Evolutionary conservation across 225 moss, liverwort and hornwort genomes (phyloP), one percentile per base, ranked within the genome.

Genomic region (Pseudisothecium myosuroides): DNA sequence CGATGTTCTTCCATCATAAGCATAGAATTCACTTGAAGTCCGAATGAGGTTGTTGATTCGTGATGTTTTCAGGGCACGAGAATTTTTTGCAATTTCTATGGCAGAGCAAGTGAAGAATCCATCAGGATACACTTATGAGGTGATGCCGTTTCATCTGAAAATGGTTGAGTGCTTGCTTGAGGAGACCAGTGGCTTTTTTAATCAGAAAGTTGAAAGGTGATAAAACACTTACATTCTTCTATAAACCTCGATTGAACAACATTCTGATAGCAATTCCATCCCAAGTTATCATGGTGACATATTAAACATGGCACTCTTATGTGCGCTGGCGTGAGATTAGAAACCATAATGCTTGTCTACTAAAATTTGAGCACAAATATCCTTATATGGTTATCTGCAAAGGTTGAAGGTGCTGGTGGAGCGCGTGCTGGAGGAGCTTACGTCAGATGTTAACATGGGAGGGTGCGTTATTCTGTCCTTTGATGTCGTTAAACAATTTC

Each of bases 131-230:
- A 64, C 79, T 32, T 78, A 94, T 32, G 95, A 96, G 75, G 90
- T 93, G 29, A 96, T 96, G 97, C 97, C 98, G 37, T 98, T 98
- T 88, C 98, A 98, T 88, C 89, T 98, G 85, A 95, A 95, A 64
- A 96, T 97, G 92, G 82, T 98, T 66, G 98, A 98, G 89, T 97
- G 93, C 85, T 89, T 98, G 88, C 96, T 98, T 21, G 97, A 98
- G 91, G 98, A 97, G 88, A 98, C 98, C 55, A 97, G 96, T 91
- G 90, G 93, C 68, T 97, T 93, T 85, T 98, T 98, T 80, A 95
- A 95, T 91, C 95, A 98, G 80, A 98, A 96, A 90, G 98, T 96
- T 66, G 96, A 98, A 91, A 95, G 95, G 95, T 95, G 89, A 93
- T 89, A 37, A 80, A 66, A 60, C 83, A 49, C 36, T 91, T 18